A percentile compares a stretch with the other conserved stretches of the same genome.
Evolutionary conservation across 1,284 basidiomycete genomes (phyloP).

Genomic region (Malassezia psittaci): DNA sequence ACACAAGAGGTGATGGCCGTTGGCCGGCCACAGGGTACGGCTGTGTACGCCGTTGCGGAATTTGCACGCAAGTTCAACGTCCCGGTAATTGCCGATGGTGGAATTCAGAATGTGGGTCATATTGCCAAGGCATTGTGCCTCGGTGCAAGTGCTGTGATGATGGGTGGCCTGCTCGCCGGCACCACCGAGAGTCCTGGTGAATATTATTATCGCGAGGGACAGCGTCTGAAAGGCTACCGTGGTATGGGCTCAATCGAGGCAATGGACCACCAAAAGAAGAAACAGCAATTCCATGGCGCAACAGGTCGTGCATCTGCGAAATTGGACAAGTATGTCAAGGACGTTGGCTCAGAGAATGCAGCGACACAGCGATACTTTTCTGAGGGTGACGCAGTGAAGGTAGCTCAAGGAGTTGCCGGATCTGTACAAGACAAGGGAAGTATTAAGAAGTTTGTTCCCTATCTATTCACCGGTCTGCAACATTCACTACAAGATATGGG

Average conservation of each 20-base stretch:
- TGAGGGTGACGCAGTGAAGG: slow-evolving; percentile 85
- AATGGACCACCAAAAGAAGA: slow-evolving; percentile 45
- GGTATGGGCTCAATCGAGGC: slow-evolving; percentile 73
- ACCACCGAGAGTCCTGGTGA: slow-evolving; percentile 96
- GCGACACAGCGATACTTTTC: slow-evolving; percentile 96
- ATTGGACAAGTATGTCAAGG: slow-evolving; percentile 52
- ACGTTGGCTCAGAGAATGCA: slow-evolving; percentile 65
- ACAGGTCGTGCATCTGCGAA: slow-evolving; percentile 50
- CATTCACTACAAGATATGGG: slow-evolving; percentile 95
- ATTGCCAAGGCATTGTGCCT: slow-evolving; percentile 92
- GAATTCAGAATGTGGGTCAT: slow-evolving; percentile 90
- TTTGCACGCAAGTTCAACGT: slow-evolving; percentile 88
- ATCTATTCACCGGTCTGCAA: slow-evolving; percentile 82
- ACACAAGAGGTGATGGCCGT: slow-evolving; percentile 99
- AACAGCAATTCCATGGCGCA: slow-evolving; percentile 39
- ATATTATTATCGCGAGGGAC: slow-evolving; percentile 97
- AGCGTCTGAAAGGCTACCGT: slow-evolving; percentile 95
- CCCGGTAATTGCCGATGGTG: slow-evolving; percentile 95
- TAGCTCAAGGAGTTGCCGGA: slow-evolving; percentile 82
- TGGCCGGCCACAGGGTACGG: slow-evolving; percentile 91
- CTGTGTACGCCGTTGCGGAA: slow-evolving; percentile 87
- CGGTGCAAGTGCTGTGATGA: slow-evolving; percentile 94
- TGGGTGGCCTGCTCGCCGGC: slow-evolving; percentile 91
- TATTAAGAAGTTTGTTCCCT: slow-evolving; percentile 74
- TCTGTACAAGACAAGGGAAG: slow-evolving; percentile 96